Conservation (phyloP, 495 filamentous ascomycete genomes). For the Penicillium coffeae region DNA sequence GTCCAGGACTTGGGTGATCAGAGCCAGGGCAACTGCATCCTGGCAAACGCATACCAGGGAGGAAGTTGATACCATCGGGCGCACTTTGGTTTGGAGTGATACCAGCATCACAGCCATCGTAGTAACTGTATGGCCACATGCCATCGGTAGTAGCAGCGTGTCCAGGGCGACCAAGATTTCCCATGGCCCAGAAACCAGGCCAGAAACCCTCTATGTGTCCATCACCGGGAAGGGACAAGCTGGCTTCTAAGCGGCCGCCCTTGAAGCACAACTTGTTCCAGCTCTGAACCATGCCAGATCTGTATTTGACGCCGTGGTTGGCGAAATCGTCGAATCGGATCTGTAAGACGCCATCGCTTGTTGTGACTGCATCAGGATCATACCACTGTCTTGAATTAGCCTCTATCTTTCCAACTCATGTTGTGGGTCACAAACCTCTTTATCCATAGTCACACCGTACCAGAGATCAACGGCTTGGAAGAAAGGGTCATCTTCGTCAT, state of each 20-base stretch:
- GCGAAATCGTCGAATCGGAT: constrained; percentile 63
- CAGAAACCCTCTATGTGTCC: constrained; percentile 70
- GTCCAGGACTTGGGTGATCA: constrained; percentile 70
- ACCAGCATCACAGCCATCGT: constrained; percentile 66
- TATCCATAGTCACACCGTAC: constrained; percentile 75
- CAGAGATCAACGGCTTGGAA: constrained; percentile 70
- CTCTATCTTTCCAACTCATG: not conserved
- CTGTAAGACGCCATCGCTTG: constrained; percentile 62
- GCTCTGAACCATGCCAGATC: constrained; percentile 78
- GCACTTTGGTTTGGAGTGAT: constrained; percentile 76
- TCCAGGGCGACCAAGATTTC: constrained; percentile 66
- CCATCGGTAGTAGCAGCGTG: constrained; percentile 69
- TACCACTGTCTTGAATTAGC: constrained; percentile 57
- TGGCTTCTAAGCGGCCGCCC: constrained; percentile 72
- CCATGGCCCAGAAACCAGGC: constrained; percentile 82
- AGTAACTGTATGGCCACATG: constrained; percentile 78
- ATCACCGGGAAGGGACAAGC: constrained; percentile 67
- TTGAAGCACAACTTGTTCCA: constrained; percentile 82
- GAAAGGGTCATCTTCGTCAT: constrained; percentile 69
- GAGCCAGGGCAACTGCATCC: constrained; percentile 62
- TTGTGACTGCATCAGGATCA: constrained; percentile 71
- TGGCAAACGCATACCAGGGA: constrained; percentile 72
- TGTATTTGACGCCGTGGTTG: constrained; percentile 66
- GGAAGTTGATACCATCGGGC: constrained; percentile 60
- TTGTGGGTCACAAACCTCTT: constrained; percentile 47